phyloP scores from a whole-genome alignment of 441 rosid species.

The Populus trichocarpa region DNA sequence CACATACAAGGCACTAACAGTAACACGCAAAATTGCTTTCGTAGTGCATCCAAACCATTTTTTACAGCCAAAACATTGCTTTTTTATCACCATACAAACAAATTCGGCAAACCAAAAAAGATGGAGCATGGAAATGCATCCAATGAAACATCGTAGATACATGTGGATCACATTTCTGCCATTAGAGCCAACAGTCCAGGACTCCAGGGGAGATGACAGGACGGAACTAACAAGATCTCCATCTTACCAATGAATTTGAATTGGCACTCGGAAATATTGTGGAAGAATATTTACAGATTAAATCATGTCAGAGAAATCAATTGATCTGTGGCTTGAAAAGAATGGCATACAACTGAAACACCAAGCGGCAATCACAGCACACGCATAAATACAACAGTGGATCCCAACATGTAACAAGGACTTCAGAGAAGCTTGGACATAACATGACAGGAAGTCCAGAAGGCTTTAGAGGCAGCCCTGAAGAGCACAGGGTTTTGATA shows the following conservation, averaged over 20 bases:
- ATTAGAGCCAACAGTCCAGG: neutral
- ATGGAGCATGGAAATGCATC: too few relatives aligned
- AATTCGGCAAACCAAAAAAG: too few relatives aligned
- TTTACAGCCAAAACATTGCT: too few relatives aligned
- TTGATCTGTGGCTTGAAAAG: constrained; percentile 29
- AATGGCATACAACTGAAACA: constrained; percentile 35
- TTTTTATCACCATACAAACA: too few relatives aligned
- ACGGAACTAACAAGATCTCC: neutral
- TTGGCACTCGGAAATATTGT: constrained; percentile 22
- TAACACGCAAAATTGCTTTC: too few relatives aligned
- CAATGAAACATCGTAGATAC: neutral
- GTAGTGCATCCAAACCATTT: too few relatives aligned
- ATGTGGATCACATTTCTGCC: neutral
- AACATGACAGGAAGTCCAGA: constrained; percentile 87
- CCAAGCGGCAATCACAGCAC: constrained; percentile 28
- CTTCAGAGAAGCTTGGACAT: constrained; percentile 83
- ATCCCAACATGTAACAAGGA: constrained; percentile 13
- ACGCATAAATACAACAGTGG: constrained; percentile 22
- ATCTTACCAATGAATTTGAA: constrained; percentile 30
- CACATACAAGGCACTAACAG: too few relatives aligned
- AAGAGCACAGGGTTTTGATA: constrained; percentile 83
- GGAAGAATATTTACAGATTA: constrained; percentile 43
- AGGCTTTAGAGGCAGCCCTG: constrained; percentile 73
- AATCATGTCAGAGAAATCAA: constrained; percentile 21
- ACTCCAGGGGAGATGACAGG: neutral